These are phyloP conservation scores for Fusarium armeniacum DNA, from an alignment of 2,329 filamentous ascomycete species.

Conservation along the genomic window DNA sequence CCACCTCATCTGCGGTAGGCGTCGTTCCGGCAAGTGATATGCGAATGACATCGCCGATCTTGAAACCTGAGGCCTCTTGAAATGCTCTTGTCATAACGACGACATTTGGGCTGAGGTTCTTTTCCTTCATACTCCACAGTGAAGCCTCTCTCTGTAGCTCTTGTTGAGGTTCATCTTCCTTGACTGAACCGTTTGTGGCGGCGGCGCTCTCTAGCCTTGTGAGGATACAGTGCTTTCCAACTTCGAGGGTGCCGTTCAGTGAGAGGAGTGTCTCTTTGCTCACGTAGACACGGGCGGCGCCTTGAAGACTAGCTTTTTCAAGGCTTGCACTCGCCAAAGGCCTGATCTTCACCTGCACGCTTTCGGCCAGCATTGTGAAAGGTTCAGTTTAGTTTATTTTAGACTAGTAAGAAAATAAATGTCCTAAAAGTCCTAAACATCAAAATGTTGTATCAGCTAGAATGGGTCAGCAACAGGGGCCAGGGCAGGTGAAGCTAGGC, in stretches of 20 bases:
- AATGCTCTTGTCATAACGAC: slow-evolving; percentile 81
- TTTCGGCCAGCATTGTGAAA: slow-evolving; percentile 53
- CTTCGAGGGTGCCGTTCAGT: slow-evolving; percentile 60
- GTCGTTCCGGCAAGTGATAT: slow-evolving; percentile 71
- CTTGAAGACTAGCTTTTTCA: slow-evolving; percentile 59
- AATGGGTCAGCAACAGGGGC: too few relatives aligned
- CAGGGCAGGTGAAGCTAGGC: too few relatives aligned
- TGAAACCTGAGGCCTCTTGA: slow-evolving; percentile 79
- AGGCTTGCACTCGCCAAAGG: slow-evolving; percentile 59
- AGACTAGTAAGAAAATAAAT: neutral
- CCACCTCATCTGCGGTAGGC: slow-evolving; percentile 69
- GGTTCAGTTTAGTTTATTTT: neutral
- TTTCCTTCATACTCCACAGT: slow-evolving; percentile 65
- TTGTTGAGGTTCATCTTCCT: slow-evolving; percentile 27
- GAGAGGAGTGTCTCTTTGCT: slow-evolving; percentile 63
- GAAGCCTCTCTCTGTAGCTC: slow-evolving; percentile 60
- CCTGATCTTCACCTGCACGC: slow-evolving; percentile 59
- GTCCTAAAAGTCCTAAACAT: too few relatives aligned
- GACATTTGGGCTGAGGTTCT: slow-evolving; percentile 76
- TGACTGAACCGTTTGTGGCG: neutral
- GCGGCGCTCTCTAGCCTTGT: slow-evolving; percentile 51
- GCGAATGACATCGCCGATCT: slow-evolving; percentile 74
- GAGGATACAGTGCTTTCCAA: slow-evolving; percentile 59
- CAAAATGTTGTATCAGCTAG: too few relatives aligned
- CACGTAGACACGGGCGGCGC: slow-evolving; percentile 64